These are phyloP conservation scores for Plectosphaerella cucumerina DNA, from an alignment of 2,329 filamentous ascomycete species.

Conservation along the genomic window DNA sequence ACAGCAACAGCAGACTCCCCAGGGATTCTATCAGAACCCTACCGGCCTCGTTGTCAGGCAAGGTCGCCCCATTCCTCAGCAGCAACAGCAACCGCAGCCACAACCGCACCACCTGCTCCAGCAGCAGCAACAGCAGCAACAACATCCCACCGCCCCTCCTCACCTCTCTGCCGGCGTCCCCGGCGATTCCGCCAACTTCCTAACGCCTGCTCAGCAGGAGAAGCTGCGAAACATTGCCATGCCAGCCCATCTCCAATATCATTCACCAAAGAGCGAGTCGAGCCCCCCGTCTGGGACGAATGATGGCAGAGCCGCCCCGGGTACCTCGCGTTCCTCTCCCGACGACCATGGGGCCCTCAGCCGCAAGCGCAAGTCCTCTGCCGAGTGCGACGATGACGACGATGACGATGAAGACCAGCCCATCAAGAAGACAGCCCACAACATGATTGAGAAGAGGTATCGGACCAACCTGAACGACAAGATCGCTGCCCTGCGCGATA, in stretches of 20 bases:
- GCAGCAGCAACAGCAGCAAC: slow-evolving; percentile 1
- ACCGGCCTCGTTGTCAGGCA: slow-evolving; percentile 10
- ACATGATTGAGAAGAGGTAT: slow-evolving; percentile 97
- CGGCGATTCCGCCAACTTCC: slow-evolving; percentile 16
- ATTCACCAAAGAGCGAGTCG: slow-evolving; percentile 52
- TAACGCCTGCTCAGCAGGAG: slow-evolving; percentile 58
- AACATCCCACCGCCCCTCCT: neutral
- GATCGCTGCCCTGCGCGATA: slow-evolving; percentile 86
- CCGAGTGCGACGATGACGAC: slow-evolving; percentile 54
- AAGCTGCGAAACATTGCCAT: slow-evolving; percentile 60
- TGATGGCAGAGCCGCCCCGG: slow-evolving; percentile 39
- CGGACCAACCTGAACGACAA: slow-evolving; percentile 96
- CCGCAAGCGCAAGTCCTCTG: slow-evolving; percentile 68
- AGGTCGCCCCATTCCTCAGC: slow-evolving; percentile 21
- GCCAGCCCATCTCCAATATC: slow-evolving; percentile 58
- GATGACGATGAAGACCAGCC: slow-evolving; percentile 51
- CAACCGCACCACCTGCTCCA: slow-evolving; percentile 1
- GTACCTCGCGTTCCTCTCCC: slow-evolving; percentile 51
- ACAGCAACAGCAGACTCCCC: slow-evolving; percentile 13
- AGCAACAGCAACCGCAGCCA: slow-evolving; percentile 27
- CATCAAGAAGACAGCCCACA: slow-evolving; percentile 90
- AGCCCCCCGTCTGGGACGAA: slow-evolving; percentile 54
- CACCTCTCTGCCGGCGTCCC: neutral
- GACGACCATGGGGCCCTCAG: slow-evolving; percentile 35
- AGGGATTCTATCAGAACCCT: slow-evolving; percentile 19